phyloP scores from a whole-genome alignment of 345 rosid species.

The Eucalyptus lansdowneana region DNA sequence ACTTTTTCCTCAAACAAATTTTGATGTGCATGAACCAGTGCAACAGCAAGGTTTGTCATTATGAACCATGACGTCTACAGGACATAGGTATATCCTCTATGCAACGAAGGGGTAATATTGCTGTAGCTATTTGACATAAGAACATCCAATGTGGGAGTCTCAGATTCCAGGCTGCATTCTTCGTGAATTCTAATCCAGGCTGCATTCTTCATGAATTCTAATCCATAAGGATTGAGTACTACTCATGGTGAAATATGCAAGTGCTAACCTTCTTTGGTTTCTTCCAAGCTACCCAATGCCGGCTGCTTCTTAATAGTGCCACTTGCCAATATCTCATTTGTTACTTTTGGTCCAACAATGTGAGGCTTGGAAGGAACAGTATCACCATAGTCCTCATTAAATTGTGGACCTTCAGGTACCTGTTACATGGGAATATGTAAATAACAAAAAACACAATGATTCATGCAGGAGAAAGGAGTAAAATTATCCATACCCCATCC shows the following conservation, averaged over 20 bases:
- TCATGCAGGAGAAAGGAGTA: background rate
- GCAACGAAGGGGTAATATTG: background rate
- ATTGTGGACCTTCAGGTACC: constrained; percentile 37
- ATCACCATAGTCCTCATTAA: constrained; percentile 58
- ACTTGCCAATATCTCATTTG: constrained; percentile 25
- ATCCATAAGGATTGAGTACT: background rate
- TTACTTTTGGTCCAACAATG: constrained; percentile 18
- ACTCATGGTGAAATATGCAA: background rate
- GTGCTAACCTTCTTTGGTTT: constrained; percentile 41
- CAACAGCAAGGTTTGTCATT: background rate
- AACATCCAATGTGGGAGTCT: background rate
- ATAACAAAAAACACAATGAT: background rate
- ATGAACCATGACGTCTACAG: background rate
- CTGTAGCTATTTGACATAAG: background rate
- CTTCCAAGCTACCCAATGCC: constrained; percentile 20
- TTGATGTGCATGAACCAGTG: background rate
- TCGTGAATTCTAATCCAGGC: background rate
- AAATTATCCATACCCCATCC: constrained; percentile 22
- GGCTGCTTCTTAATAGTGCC: constrained; percentile 23
- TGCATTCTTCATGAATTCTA: background rate
- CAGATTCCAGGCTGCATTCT: background rate
- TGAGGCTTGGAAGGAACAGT: constrained; percentile 69
- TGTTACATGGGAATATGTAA: constrained; percentile 16
- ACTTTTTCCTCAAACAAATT: background rate
- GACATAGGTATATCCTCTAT: background rate